Percentiles rank a stretch among this genome's conserved stretches.
These are phyloP conservation scores for Trichomonascaceae sp. DNA, from an alignment of 1,139 yeast species.

Conservation along the genomic window DNA sequence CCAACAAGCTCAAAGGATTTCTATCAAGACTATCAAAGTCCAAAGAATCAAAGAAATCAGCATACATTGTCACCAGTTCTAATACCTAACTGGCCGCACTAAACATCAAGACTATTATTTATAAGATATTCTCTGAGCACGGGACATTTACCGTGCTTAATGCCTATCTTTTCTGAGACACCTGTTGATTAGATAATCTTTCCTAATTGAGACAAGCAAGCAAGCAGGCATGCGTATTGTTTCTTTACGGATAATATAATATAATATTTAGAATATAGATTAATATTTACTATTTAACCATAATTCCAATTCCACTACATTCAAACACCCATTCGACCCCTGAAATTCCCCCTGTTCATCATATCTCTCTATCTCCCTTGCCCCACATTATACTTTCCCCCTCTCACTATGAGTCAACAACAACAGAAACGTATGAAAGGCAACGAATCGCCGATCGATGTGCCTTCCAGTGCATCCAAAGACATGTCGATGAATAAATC, in stretches of 20 bases:
- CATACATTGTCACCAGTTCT: slow-evolving; percentile 26
- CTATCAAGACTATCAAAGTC: slow-evolving; percentile 25
- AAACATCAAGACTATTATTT: no score
- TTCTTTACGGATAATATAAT: background rate
- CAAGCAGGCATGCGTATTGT: background rate
- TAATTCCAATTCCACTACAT: no score
- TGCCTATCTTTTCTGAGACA: no score
- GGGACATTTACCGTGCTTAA: no score
- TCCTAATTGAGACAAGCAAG: no score
- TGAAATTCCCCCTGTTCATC: no score
- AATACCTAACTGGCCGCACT: no score
- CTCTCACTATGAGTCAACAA: background rate
- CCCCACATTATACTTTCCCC: background rate
- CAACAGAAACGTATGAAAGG: background rate
- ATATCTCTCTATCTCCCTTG: background rate
- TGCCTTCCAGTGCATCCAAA: background rate
- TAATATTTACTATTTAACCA: no score
- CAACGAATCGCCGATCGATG: background rate
- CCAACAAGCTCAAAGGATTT: slow-evolving; percentile 22
- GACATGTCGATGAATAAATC: background rate
- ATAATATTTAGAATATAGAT: no score
- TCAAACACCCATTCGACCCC: no score
- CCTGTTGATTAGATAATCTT: no score
- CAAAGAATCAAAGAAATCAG: slow-evolving; percentile 18
- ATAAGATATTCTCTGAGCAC: no score